Percentiles rank a stretch among this genome's conserved stretches.
phyloP scores from a whole-genome alignment of 2,329 filamentous ascomycete species.

The Diaporthe amygdali region DNA sequence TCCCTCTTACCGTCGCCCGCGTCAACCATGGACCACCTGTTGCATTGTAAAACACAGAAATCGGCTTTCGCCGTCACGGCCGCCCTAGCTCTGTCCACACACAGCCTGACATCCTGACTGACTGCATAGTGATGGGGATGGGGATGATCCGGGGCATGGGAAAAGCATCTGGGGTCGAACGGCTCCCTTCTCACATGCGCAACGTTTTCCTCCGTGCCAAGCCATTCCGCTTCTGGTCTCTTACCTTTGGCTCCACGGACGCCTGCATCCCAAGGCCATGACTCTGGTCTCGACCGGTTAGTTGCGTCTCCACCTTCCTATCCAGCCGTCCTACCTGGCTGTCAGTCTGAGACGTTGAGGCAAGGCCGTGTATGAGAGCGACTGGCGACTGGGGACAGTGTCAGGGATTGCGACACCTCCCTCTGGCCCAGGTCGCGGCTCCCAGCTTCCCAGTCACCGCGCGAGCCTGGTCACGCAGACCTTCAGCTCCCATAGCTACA shows the following conservation, averaged over 20 bases:
- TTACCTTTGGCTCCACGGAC: constrained; percentile 10
- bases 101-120: not conserved
- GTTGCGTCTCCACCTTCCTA: constrained; percentile 13
- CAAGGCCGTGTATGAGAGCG: not conserved
- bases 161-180: not conserved
- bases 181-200: not conserved
- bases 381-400: not conserved
- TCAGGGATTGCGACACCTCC: not conserved
- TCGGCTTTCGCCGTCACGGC: constrained; percentile 2
- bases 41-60: not conserved
- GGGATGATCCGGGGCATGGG: not conserved
- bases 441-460: not conserved
- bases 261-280: constrained; percentile 7
- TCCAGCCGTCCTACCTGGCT: not conserved
- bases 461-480: not conserved
- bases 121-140: not conserved
- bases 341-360: not conserved
- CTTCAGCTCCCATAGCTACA: constrained; percentile 5
- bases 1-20: not conserved
- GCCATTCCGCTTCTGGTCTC: constrained; percentile 16
- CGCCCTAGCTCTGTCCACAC: not conserved
- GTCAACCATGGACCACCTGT: not conserved
- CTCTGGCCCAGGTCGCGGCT: not conserved
- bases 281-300: constrained; percentile 3
- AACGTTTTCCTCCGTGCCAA: constrained; percentile 20